Evolutionary conservation across 176 grass and related monocot genomes (phyloP).

Genomic region (maize (Zea mays)): DNA sequence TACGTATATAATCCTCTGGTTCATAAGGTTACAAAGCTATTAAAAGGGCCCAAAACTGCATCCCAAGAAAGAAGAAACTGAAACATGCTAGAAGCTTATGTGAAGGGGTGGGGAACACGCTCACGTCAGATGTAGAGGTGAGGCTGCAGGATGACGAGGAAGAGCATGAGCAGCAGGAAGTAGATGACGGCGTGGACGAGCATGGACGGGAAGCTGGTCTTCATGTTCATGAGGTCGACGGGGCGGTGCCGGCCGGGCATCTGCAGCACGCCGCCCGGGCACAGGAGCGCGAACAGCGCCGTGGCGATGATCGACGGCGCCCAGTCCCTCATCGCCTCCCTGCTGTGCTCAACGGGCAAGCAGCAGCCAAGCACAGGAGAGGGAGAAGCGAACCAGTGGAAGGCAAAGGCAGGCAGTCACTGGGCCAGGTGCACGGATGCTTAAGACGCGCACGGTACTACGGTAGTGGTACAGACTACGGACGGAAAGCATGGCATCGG

Average conservation of each 20-base stretch:
- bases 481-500: constrained; percentile 23
- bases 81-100: not conserved
- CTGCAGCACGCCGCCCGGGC: constrained; percentile 76
- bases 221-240: constrained; percentile 79
- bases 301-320: constrained; percentile 76
- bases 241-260: constrained; percentile 77
- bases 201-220: constrained; percentile 74
- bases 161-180: constrained; percentile 62
- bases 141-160: constrained; percentile 52
- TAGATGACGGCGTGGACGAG: constrained; percentile 77
- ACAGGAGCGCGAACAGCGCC: constrained; percentile 80
- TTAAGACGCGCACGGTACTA: not conserved
- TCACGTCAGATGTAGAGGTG: constrained; percentile 68
- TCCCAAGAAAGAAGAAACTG: not conserved
- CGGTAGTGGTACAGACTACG: not conserved
- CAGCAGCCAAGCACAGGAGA: not conserved
- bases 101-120: not conserved
- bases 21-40: not conserved
- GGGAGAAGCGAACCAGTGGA: not conserved
- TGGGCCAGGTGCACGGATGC: not conserved
- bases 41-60: not conserved
- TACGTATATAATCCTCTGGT: not conserved
- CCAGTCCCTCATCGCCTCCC: constrained; percentile 69
- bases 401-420: not conserved
- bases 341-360: not conserved